These are phyloP conservation scores for Botrytis byssoidea DNA, from an alignment of 2,329 filamentous ascomycete genomes.

Conservation along the genomic window DNA sequence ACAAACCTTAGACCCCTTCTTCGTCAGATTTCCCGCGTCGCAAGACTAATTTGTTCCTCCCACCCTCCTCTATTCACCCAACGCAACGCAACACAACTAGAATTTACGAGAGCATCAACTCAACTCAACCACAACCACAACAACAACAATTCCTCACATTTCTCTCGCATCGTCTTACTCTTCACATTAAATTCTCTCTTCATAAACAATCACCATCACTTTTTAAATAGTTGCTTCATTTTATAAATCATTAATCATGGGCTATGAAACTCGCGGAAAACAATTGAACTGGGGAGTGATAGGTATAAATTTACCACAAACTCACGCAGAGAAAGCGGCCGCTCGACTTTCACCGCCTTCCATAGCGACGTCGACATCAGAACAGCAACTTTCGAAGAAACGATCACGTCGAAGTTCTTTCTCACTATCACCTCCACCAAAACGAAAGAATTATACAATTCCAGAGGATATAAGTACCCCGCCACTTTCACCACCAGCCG, in stretches of 20 bases:
- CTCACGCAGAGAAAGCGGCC: slow-evolving; percentile 58
- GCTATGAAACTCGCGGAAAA: slow-evolving; percentile 96
- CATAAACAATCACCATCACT: slow-evolving; percentile 14
- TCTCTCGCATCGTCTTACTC: background rate
- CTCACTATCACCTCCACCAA: slow-evolving; percentile 47
- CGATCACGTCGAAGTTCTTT: slow-evolving; percentile 63
- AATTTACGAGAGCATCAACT: too few species aligned
- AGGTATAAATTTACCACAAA: slow-evolving; percentile 81
- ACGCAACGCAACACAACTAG: too few species aligned
- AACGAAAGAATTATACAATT: slow-evolving; percentile 27
- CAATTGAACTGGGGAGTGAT: slow-evolving; percentile 89
- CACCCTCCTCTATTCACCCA: background rate
- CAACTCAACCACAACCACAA: too few species aligned
- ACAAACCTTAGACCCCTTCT: slow-evolving; percentile 28
- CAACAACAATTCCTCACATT: background rate
- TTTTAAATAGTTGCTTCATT: slow-evolving; percentile 24
- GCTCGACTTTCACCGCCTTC: slow-evolving; percentile 41
- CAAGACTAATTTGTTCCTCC: slow-evolving; percentile 23
- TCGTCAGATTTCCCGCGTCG: slow-evolving; percentile 28
- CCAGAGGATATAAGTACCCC: slow-evolving; percentile 55
- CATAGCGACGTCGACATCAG: slow-evolving; percentile 26
- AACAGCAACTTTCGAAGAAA: slow-evolving; percentile 61
- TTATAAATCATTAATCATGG: slow-evolving; percentile 55
- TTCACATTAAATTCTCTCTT: background rate
- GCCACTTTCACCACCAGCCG: slow-evolving; percentile 67